Evolutionary conservation across 192 early-diverging fungal species (phyloP).

Genomic region (Backusella tarrabulga): DNA sequence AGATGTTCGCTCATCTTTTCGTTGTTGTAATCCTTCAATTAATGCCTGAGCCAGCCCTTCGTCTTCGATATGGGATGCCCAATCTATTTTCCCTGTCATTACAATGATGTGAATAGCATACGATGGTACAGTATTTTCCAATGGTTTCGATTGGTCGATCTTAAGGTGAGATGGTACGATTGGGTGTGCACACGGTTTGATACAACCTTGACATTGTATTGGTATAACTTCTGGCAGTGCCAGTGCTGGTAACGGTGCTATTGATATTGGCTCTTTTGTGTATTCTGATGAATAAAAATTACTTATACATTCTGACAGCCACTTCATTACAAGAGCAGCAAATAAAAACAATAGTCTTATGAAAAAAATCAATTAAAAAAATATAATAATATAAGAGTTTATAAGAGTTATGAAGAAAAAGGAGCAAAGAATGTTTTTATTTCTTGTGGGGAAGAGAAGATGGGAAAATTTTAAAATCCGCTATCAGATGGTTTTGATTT

Average conservation of each 20-base stretch:
- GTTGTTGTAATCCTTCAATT: background rate
- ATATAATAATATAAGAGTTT: background rate
- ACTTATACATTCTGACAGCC: constrained; percentile 7
- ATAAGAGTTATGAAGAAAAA: background rate
- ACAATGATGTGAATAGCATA: constrained; percentile 17
- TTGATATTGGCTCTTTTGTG: background rate
- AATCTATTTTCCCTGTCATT: constrained; percentile 8
- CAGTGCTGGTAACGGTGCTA: background rate
- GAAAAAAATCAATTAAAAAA: background rate
- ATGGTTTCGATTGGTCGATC: constrained; percentile 14
- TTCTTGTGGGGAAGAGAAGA: background rate
- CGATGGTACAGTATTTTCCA: constrained; percentile 13
- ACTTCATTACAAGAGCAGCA: constrained; percentile 5
- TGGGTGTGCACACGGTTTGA: constrained; percentile 5
- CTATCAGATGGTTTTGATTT: constrained; percentile 16
- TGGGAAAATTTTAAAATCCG: background rate
- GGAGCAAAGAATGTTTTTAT: background rate
- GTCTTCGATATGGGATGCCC: constrained; percentile 15
- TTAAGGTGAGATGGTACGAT: constrained; percentile 7
- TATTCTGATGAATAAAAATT: constrained; percentile 14
- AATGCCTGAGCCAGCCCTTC: constrained; percentile 13
- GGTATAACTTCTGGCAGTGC: background rate
- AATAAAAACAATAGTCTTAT: background rate
- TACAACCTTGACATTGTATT: constrained; percentile 6
- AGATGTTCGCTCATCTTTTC: constrained; percentile 1